Percentiles rank a stretch among this genome's conserved stretches.
phyloP scores from a whole-genome alignment of 2,329 filamentous ascomycete genomes.

The Neophaeococcomyces mojaviensis region DNA sequence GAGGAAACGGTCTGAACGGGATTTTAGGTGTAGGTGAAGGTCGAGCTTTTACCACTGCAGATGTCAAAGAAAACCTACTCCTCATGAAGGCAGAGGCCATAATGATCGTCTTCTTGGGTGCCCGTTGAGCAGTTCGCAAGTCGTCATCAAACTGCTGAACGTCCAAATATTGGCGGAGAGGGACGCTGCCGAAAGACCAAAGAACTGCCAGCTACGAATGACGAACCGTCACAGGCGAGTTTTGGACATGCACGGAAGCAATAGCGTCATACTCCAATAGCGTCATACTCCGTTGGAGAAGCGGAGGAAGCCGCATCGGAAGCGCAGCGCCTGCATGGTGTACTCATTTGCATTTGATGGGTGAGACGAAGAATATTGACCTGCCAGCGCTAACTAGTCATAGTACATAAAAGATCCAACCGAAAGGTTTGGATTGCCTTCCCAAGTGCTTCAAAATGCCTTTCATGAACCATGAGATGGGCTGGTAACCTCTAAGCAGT shows the following conservation, averaged over 20 bases:
- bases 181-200: no score
- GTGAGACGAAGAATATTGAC: no score
- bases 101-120: not conserved
- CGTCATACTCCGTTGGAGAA: not conserved
- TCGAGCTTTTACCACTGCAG: constrained; percentile 4
- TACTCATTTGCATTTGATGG: no score
- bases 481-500: no score
- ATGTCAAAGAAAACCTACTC: constrained; percentile 6
- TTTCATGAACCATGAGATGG: no score
- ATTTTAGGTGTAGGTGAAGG: constrained; percentile 2
- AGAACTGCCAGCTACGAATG: no score
- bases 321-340: not conserved
- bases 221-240: not conserved
- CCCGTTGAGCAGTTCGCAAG: not conserved
- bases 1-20: constrained; percentile 5
- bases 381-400: no score
- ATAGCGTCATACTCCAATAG: constrained; percentile 4
- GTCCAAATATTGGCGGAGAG: not conserved
- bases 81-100: constrained; percentile 4
- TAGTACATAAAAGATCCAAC: no score
- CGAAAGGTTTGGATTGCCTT: no score
- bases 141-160: constrained; percentile 3
- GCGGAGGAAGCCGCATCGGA: not conserved
- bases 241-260: not conserved
- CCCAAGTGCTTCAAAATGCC: no score